Percentiles rank a stretch among this genome's conserved stretches.
phyloP scores from a whole-genome alignment of 352 stramenopile genomes.

The Phytophthora sp. region DNA sequence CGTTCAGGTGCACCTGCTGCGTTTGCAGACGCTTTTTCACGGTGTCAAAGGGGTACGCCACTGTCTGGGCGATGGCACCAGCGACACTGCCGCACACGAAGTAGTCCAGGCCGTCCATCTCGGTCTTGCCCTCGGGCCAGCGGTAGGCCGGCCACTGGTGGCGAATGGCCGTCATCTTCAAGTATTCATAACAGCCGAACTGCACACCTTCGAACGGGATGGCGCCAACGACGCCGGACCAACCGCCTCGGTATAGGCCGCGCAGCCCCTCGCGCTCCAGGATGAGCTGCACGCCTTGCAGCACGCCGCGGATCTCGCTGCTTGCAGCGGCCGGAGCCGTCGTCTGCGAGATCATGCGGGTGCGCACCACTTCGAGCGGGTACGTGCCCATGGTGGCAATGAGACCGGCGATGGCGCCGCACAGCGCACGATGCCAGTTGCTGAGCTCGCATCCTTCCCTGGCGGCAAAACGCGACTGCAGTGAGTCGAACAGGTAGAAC shows the following conservation, averaged over 20 bases:
- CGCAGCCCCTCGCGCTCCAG: conserved; percentile 63
- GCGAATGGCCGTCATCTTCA: conserved; percentile 58
- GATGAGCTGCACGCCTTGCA: conserved; percentile 68
- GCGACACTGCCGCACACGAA: conserved; percentile 79
- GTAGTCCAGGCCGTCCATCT: conserved; percentile 78
- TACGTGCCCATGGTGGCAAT: conserved; percentile 80
- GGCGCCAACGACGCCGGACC: conserved; percentile 66
- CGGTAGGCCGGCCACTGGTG: conserved; percentile 65
- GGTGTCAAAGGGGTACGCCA: conserved; percentile 86
- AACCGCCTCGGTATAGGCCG: conserved; percentile 75
- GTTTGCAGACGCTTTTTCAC: conserved; percentile 85
- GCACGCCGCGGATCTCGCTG: conserved; percentile 59
- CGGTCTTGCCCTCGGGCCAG: conserved; percentile 67
- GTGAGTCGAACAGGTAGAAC: conserved; percentile 80
- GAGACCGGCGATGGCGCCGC: conserved; percentile 64
- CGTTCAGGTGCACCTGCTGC: conserved; percentile 42
- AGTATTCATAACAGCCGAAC: conserved; percentile 86
- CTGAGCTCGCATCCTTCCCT: conserved; percentile 40
- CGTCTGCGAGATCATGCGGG: conserved; percentile 78
- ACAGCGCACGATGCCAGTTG: conserved; percentile 61
- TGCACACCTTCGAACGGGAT: conserved; percentile 86
- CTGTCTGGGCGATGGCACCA: conserved; percentile 78
- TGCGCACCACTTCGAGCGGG: conserved; percentile 84
- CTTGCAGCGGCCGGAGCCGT: conserved; percentile 33
- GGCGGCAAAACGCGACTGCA: conserved; percentile 53